Percentiles rank a stretch among this genome's conserved stretches.
Conservation (phyloP, 306 rosid genomes). For the Glycine tomentella region DNA sequence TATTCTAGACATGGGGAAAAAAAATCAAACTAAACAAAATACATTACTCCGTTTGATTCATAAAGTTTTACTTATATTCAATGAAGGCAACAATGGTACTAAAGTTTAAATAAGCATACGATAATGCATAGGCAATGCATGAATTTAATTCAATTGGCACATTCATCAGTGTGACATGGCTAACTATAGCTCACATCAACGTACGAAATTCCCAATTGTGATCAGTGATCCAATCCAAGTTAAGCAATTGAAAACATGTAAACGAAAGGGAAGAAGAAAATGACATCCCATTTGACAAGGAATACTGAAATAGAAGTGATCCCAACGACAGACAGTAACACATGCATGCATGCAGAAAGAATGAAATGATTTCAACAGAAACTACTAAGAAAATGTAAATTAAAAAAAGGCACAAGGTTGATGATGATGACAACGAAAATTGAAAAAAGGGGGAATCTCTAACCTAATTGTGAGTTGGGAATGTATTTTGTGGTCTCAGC, state of each 20-base stretch:
- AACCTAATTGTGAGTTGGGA: conserved; percentile 62
- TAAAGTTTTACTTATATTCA: neutral
- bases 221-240: conserved; percentile 8
- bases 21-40: neutral
- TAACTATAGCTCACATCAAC: neutral
- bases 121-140: neutral
- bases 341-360: conserved; percentile 33
- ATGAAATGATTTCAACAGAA: neutral
- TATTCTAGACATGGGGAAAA: neutral
- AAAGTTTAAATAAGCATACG: neutral
- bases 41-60: neutral
- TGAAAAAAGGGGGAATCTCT: conserved; percentile 31
- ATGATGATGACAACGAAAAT: neutral
- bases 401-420: neutral
- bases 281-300: neutral
- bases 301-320: neutral
- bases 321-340: neutral
- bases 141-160: neutral
- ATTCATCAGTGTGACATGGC: neutral
- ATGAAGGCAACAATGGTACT: conserved; percentile 1
- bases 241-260: conserved; percentile 4
- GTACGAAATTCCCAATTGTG: neutral
- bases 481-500: conserved; percentile 54
- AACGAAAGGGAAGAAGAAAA: neutral
- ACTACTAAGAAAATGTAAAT: neutral